phyloP scores from a whole-genome alignment of 1,139 yeast genomes.

The Yamadazyma siamensis region DNA sequence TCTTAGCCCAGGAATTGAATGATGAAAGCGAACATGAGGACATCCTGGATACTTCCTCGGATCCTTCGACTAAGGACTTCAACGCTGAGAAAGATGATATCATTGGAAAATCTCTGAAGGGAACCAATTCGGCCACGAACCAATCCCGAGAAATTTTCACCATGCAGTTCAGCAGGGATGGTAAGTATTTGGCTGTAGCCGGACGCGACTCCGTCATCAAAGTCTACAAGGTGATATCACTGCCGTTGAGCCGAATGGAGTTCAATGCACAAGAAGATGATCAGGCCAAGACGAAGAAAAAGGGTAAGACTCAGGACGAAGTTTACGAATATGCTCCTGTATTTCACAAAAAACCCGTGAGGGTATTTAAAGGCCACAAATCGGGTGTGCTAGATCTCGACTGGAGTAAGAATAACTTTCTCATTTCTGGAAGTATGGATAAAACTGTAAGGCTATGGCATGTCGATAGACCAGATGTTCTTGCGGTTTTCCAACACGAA shows the following conservation, averaged over 20 bases:
- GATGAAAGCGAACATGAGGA: constrained; percentile 9
- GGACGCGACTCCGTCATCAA: constrained; percentile 69
- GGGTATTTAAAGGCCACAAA: constrained; percentile 64
- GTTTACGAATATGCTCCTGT: constrained; percentile 64
- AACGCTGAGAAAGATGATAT: constrained; percentile 2
- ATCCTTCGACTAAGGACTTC: neutral
- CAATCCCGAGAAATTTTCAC: constrained; percentile 58
- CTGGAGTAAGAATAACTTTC: constrained; percentile 87
- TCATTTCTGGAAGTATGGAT: constrained; percentile 83
- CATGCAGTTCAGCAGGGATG: constrained; percentile 73
- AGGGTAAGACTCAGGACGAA: constrained; percentile 12
- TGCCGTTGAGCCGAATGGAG: constrained; percentile 60
- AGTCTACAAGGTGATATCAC: constrained; percentile 77
- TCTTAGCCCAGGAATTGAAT: constrained; percentile 77
- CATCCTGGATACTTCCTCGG: constrained; percentile 1
- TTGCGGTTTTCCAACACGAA: constrained; percentile 66
- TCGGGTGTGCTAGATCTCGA: constrained; percentile 69
- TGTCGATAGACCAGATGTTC: constrained; percentile 58
- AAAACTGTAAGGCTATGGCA: constrained; percentile 85
- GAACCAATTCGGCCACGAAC: constrained; percentile 1
- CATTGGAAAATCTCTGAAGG: neutral
- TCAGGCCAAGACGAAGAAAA: constrained; percentile 8
- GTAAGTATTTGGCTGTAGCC: constrained; percentile 78
- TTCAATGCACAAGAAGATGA: constrained; percentile 21
- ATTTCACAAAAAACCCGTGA: constrained; percentile 66